Base-by-base conservation (phyloP, 306 rosid species). In the Castanea crenata region DNA sequence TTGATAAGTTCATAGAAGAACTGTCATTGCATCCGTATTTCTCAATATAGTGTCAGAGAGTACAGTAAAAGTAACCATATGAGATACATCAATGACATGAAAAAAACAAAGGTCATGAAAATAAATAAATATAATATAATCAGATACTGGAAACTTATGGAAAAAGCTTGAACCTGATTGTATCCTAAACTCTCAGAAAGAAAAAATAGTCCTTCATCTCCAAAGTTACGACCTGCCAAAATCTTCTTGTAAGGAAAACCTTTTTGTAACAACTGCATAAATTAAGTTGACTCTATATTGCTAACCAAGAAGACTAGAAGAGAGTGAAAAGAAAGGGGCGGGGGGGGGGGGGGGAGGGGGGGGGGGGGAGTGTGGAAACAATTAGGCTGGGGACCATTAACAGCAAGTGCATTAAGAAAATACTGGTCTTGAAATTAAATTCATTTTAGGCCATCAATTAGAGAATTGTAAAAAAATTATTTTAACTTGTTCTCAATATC, bases 151-250 rank as follows among this genome's bases (percentile, higher is more conserved):
- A 46, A 80, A 78, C 15, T 62, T 41, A 73, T 55, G 52, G 64
- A 56, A 18, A 80, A 77, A 71, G 49, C 71, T 23, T 74, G 71
- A 63, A 92, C 99, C 96, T 89, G 94, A 83, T 95, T 95, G 81
- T 80, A 95, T 61, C 90, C 98, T 81, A 95, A 91, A 88, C 97
- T 91, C 87, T 90, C 92, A 16, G 98, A 88, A 76, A 95, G 98
- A 85, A 91, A 93, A 87, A 91, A 88, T 68, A 95, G 80, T 51
- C 99, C 99, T 74, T 95, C 98, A 83, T 95, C 96, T 38, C 99
- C 97, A 84, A 95, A 93, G 88, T 89, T 95, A 77, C 91, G 94
- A n/a, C 94, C 99, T 95, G 92, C 79, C 81, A 88, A 80, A 78
- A 44, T 76, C 54, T 15, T 41, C 18, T 20, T 20, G 63, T 56